A percentile compares a stretch with the other conserved stretches of the same genome.
phyloP scores from a whole-genome alignment of 495 filamentous ascomycete species.

The Lineolata rhizophorae region DNA sequence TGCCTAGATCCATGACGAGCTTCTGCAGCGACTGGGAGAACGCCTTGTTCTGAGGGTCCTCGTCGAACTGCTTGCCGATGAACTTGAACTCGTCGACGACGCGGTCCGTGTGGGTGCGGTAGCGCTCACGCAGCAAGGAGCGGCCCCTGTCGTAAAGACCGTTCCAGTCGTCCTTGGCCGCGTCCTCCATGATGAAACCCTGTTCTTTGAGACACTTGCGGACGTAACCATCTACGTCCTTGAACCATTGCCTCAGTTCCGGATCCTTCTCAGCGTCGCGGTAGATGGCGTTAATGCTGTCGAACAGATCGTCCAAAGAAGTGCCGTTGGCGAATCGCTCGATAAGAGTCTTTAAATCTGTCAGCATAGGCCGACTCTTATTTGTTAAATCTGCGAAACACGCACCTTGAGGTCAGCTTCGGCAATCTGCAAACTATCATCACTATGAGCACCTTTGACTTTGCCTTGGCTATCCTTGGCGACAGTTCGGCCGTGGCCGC shows the following conservation, averaged over 20 bases:
- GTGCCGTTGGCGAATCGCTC: constrained; percentile 95
- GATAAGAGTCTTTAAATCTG: constrained; percentile 43
- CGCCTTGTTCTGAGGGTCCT: constrained; percentile 63
- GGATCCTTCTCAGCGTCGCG: constrained; percentile 76
- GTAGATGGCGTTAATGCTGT: constrained; percentile 72
- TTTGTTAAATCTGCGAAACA: constrained; percentile 14
- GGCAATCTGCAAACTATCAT: constrained; percentile 36
- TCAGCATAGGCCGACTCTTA: constrained; percentile 24
- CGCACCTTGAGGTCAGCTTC: constrained; percentile 62
- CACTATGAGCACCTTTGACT: constrained; percentile 45
- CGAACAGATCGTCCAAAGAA: constrained; percentile 66
- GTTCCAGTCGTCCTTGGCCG: constrained; percentile 66
- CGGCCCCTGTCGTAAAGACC: constrained; percentile 66
- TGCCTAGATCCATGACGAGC: constrained; percentile 72
- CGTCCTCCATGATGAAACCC: constrained; percentile 75
- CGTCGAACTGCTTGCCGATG: constrained; percentile 67
- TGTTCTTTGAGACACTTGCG: constrained; percentile 69
- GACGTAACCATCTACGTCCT: constrained; percentile 49
- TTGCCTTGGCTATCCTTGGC: constrained; percentile 38
- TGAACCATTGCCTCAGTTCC: constrained; percentile 81
- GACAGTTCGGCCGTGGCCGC: constrained; percentile 44
- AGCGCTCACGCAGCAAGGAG: constrained; percentile 74
- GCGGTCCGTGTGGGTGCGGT: constrained; percentile 69
- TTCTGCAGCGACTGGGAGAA: constrained; percentile 59
- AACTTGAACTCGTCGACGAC: constrained; percentile 82